Conservation (phyloP, 2,329 filamentous ascomycete species). For the Scleromitrula shiraiana region DNA sequence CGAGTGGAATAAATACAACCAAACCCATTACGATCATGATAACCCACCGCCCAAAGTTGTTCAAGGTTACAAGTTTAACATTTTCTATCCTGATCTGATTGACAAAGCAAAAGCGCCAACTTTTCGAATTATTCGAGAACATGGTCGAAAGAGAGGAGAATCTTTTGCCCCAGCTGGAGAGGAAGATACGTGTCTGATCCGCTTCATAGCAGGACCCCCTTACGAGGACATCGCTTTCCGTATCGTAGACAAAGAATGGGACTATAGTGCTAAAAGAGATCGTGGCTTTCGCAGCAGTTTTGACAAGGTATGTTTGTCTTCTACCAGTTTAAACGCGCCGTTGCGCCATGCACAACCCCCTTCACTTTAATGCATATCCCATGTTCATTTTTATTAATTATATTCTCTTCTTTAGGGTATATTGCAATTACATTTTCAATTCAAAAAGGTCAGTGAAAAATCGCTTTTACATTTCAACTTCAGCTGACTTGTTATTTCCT, state of each 20-base stretch:
- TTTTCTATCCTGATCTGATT: constrained; percentile 96
- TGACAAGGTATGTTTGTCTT: constrained; percentile 71
- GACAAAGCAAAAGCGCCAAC: constrained; percentile 92
- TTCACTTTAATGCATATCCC: constrained; percentile 1
- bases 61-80: constrained; percentile 98
- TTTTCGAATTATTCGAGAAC: constrained; percentile 90
- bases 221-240: constrained; percentile 97
- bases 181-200: constrained; percentile 93
- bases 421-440: constrained; percentile 93
- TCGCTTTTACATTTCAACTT: constrained; percentile 4
- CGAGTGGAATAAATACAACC: constrained; percentile 99
- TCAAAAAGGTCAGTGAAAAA: constrained; percentile 71
- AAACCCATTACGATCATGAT: constrained; percentile 98
- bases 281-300: constrained; percentile 94
- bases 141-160: constrained; percentile 81
- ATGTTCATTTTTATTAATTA: constrained; percentile 32
- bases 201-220: constrained; percentile 89
- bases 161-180: constrained; percentile 90
- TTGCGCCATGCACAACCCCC: background rate
- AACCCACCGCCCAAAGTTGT: constrained; percentile 97
- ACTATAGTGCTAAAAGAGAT: constrained; percentile 93
- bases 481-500: constrained; percentile 20
- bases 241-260: constrained; percentile 98
- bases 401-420: constrained; percentile 57
- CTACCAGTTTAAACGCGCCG: background rate